These are phyloP conservation scores for Emergomyces pasteurianus DNA, from an alignment of 2,329 filamentous ascomycete genomes.

Conservation along the genomic window DNA sequence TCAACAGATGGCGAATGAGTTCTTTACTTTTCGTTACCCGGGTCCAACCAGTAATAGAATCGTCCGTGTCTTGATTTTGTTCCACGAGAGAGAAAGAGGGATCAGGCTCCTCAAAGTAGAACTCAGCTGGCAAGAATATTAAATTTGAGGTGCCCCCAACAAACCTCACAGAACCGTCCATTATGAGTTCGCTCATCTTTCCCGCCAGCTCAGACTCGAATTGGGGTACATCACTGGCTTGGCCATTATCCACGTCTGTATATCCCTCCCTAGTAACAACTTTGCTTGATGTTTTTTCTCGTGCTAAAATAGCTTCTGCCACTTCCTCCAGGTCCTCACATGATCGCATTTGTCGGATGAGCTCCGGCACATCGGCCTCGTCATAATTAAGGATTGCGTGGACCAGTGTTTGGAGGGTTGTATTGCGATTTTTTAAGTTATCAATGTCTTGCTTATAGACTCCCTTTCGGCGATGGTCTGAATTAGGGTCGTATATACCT, in stretches of 20 bases:
- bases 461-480: slow-evolving; percentile 89
- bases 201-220: slow-evolving; percentile 74
- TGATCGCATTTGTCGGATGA: slow-evolving; percentile 78
- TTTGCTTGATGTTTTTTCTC: slow-evolving; percentile 36
- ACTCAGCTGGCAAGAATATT: slow-evolving; percentile 57
- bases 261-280: slow-evolving; percentile 23
- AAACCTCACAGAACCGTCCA: slow-evolving; percentile 80
- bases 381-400: slow-evolving; percentile 85
- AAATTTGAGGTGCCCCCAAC: slow-evolving; percentile 91
- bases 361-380: slow-evolving; percentile 69
- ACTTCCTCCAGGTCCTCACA: slow-evolving; percentile 63
- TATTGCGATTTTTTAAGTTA: slow-evolving; percentile 71
- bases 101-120: slow-evolving; percentile 31
- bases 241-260: slow-evolving; percentile 27
- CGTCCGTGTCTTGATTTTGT: slow-evolving; percentile 41
- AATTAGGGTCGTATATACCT: slow-evolving; percentile 92
- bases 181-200: slow-evolving; percentile 81
- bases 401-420: slow-evolving; percentile 82
- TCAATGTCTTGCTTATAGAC: slow-evolving; percentile 93
- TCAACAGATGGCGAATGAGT: slow-evolving; percentile 74
- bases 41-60: slow-evolving; percentile 78
- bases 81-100: slow-evolving; percentile 32
- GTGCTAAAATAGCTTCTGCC: slow-evolving; percentile 46
- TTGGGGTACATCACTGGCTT: slow-evolving; percentile 28
- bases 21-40: slow-evolving; percentile 67